Conservation (phyloP, 495 filamentous ascomycete species). For the Trichoderma virens region DNA sequence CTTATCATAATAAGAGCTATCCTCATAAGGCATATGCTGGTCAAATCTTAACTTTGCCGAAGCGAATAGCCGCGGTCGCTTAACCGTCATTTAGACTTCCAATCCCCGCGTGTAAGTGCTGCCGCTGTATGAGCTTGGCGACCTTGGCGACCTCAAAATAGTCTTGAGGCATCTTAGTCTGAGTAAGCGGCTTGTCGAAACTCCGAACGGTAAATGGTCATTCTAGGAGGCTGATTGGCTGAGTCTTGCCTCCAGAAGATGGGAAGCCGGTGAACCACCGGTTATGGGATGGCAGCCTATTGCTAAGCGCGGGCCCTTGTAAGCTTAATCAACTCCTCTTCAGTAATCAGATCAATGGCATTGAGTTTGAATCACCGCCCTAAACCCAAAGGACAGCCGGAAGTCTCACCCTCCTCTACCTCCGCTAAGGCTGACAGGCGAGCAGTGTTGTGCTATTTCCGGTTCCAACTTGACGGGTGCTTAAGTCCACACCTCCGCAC, state of each 20-base stretch:
- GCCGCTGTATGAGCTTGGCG: neutral
- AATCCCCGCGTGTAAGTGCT: neutral
- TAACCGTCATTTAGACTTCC: neutral
- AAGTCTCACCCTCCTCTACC: neutral
- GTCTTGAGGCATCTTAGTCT: neutral
- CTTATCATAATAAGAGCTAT: no score
- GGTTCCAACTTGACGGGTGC: neutral
- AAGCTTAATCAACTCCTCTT: neutral
- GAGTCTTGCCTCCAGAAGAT: no score
- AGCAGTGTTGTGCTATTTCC: neutral
- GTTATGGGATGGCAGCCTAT: neutral
- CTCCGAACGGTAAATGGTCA: no score
- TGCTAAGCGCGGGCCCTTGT: neutral
- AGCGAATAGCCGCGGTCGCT: neutral
- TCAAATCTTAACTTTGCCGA: neutral
- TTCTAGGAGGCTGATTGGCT: no score
- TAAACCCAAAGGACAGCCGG: neutral
- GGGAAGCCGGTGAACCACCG: neutral
- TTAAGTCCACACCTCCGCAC: neutral
- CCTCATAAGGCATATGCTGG: neutral
- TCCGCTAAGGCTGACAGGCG: neutral
- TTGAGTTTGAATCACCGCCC: neutral
- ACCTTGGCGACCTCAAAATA: neutral
- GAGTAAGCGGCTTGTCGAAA: no score
- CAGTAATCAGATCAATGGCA: neutral